Evolutionary conservation across 768 basidiomycete species (phyloP), one percentile per base, ranked within the genome.

Genomic region (Russula lepida): DNA sequence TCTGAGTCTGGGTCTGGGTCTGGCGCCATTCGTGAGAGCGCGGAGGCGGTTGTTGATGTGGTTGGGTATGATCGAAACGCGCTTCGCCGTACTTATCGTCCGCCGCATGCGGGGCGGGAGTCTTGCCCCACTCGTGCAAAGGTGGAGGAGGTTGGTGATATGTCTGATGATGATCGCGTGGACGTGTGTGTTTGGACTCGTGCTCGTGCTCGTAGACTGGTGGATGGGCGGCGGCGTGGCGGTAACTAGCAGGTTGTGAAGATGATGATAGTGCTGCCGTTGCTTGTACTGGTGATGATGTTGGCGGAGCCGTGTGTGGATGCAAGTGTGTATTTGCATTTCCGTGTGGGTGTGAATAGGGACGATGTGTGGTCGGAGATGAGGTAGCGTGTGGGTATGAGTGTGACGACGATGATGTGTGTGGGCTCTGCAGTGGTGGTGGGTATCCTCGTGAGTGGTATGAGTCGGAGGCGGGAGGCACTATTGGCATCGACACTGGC

Each of bases 391-490:
- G 57, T 8, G 54, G 47, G 47, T 61, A 37, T n/a, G 48, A 1
- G 30, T 21, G 28, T 3, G 47, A 39, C 1, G 33, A 50, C 2
- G 56, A 30, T 4, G 33, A 49, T 19, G 54, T 9, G 15, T 23
- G 60, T 5, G 48, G 27, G 33, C 52, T 56, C 17, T 52, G 56
- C 17, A 17, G 19, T 13, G 52, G 27, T 1, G 32, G 25, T 6
- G 49, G 39, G 30, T 49, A 54, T 56, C 41, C 49, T 9, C 56
- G 60, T 30, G 60, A 23, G 32, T 21, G 54, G 50, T 62, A 47
- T 3, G 50, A 7, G 32, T 62, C 60, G n/a, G 43, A 19, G n/a
- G 13, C 28, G 21, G 46, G 39, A 0, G 28, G 21, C 21, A 8
- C 6, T 32, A 11, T 12, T 33, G 51, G 28, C 3, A 37, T 32